Evolutionary conservation across 1,284 basidiomycete genomes (phyloP), one percentile per base, ranked within the genome.

Genomic region (Kwoniella shivajii): DNA sequence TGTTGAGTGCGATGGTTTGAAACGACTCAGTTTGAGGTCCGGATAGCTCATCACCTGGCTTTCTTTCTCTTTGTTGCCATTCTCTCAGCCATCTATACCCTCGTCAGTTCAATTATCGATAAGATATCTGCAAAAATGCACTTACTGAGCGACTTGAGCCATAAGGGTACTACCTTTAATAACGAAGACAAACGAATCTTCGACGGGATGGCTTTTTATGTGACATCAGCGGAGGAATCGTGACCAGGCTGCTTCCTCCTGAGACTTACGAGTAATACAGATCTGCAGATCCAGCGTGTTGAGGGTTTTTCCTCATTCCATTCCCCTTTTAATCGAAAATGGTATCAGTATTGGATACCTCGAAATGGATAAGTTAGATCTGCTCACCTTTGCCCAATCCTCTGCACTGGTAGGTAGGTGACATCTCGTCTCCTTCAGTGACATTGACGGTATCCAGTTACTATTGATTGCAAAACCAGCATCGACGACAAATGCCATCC

Each of bases 401-500:
- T 61, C 53, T 3, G 36, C 27, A 34, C 62, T 65, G 1, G 68
- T 67, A 0, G 74, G 74, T 2, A 76, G 57, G 6, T 47, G 22
- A 24, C 65, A 58, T 24, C 46, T 53, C 16, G 72, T 60, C 18
- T 74, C 70, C 2, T 50, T 44, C 1, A 69, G 18, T 7, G 59
- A 39, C 54, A 74, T 60, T 16, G 59, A 66, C 2, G 65, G 64
- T 6, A 57, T 50, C 69, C 69, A 75, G 22, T 51, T 54, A 22
- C 66, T 60, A 50, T 73, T 74, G 27, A 69, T 33, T 1, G 66
- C 44, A 39, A 71, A 71, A 1, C 66, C 60, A 2, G 70, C 43
- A 34, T 77, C 75, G 13, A 50, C 33, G 13, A 72, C 46, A 48
- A 71, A 72, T 0, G 73, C 62, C 47, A 69, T 56, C 75, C 75